Evolutionary conservation across 768 basidiomycete species (phyloP).

Genomic region (Tubosaeta sp.): DNA sequence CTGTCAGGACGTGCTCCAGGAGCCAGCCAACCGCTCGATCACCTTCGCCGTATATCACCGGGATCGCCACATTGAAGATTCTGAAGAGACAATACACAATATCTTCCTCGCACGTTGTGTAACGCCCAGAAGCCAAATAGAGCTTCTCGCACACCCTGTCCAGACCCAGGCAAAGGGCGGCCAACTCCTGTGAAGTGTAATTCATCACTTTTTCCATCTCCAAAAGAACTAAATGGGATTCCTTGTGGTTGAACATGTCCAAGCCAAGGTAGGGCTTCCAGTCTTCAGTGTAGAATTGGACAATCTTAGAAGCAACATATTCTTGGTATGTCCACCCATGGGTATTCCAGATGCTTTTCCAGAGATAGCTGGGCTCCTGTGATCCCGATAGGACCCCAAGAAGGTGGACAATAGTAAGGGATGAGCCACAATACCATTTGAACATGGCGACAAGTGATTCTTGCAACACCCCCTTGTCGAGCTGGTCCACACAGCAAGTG

Average conservation of each 20-base stretch:
- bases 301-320: background rate
- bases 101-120: conserved; percentile 1
- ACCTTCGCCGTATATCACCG: background rate
- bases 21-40: background rate
- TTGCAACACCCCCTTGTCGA: background rate
- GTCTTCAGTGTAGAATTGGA: background rate
- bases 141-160: conserved; percentile 1
- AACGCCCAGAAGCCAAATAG: background rate
- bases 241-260: background rate
- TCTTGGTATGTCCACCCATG: conserved; percentile 12
- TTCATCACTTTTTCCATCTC: background rate
- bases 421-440: conserved; percentile 6
- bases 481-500: conserved; percentile 5
- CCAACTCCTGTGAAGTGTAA: background rate
- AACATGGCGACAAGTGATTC: conserved; percentile 14
- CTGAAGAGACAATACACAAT: background rate
- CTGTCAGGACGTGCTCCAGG: conserved; percentile 1
- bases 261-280: background rate
- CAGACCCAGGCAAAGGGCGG: background rate
- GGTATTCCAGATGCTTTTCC: conserved; percentile 6
- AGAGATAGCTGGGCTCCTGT: background rate
- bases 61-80: conserved; percentile 1
- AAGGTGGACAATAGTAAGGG: background rate
- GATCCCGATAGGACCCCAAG: background rate
- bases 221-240: background rate